Evolutionary conservation across 1,139 yeast species (phyloP).

Genomic region (Pichia sp.): DNA sequence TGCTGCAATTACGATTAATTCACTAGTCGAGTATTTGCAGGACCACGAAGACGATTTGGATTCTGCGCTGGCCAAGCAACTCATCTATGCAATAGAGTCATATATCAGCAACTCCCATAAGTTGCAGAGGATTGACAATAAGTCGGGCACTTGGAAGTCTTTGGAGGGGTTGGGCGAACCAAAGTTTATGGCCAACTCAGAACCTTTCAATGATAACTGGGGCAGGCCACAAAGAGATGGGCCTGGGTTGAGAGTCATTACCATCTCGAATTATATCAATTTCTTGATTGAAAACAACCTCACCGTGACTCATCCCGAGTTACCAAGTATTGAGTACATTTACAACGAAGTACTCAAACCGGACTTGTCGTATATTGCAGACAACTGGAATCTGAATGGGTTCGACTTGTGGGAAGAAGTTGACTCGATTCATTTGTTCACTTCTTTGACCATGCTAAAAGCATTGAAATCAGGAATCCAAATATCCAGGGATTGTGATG

Average conservation of each 20-base stretch:
- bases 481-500: slow-evolving; percentile 39
- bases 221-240: slow-evolving; percentile 98
- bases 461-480: slow-evolving; percentile 59
- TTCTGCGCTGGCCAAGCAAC: slow-evolving; percentile 29
- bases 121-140: slow-evolving; percentile 65
- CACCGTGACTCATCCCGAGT: slow-evolving; percentile 18
- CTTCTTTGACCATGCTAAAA: slow-evolving; percentile 67
- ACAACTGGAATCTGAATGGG: slow-evolving; percentile 61
- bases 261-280: slow-evolving; percentile 56
- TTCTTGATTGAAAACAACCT: slow-evolving; percentile 37
- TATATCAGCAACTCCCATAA: slow-evolving; percentile 56
- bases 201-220: slow-evolving; percentile 65
- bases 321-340: slow-evolving; percentile 35
- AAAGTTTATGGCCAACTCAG: slow-evolving; percentile 65
- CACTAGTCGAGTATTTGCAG: slow-evolving; percentile 53
- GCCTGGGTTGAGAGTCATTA: slow-evolving; percentile 73
- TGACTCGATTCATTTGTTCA: slow-evolving; percentile 70
- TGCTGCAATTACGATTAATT: slow-evolving; percentile 73
- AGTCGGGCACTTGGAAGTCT: slow-evolving; percentile 59
- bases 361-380: slow-evolving; percentile 63
- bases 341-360: slow-evolving; percentile 57
- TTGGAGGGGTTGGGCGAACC: slow-evolving; percentile 81
- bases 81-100: slow-evolving; percentile 44
- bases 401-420: slow-evolving; percentile 96
- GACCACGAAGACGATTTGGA: slow-evolving; percentile 35